Evolutionary conservation across 192 early-diverging fungal species (phyloP), one percentile per base, ranked within the genome.

Genomic region (Lobosporangium transversale): DNA sequence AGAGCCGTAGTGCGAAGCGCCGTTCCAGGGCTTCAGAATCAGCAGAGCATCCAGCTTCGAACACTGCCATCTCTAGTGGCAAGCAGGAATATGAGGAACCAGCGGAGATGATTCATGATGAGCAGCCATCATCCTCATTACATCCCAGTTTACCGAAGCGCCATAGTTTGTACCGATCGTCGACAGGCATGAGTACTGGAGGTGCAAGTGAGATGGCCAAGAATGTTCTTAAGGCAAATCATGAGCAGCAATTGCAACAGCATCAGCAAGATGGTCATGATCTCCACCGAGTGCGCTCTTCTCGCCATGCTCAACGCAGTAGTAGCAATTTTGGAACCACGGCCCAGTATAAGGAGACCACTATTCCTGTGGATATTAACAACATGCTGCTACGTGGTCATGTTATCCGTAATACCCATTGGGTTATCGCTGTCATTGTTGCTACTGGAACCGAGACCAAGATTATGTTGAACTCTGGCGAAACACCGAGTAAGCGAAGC

Each of bases 361-460:
- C 78, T 24, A 74, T 86, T 0, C 90, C 95, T n/a, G 79, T 98
- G 10, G 87, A 85, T 30, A 93, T 94, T 47, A 91, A 88, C 70
- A 91, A 92, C 65, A 67, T 96, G 44, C 76, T 97, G n/a, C 80
- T 98, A 17, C 87, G 97, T 43, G 97, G 95, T 15, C 95, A 94
- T 79, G 85, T 91, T 5, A 70, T 98, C 30, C 84, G 94, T 36
- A 98, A 98, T 81, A 97, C 95, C 0, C 89, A 90, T 54, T 98
- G 94, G 94, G 83, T 91, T 9, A 88, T 96, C 60, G 95, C 94
- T 2, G 49, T 95, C 0, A 90, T 92, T 12, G 53, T 96, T 10
- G 93, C 87, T 54, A 97, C 97, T 3, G 97, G 97, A 21, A 81
- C 84, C 6, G 92, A 96, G 59, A 94, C 95, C 48, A 98, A 97